Evolutionary conservation across 208 protist genomes (phyloP), one percentile per base, ranked within the genome.

Genomic region (Polymyxa betae): DNA sequence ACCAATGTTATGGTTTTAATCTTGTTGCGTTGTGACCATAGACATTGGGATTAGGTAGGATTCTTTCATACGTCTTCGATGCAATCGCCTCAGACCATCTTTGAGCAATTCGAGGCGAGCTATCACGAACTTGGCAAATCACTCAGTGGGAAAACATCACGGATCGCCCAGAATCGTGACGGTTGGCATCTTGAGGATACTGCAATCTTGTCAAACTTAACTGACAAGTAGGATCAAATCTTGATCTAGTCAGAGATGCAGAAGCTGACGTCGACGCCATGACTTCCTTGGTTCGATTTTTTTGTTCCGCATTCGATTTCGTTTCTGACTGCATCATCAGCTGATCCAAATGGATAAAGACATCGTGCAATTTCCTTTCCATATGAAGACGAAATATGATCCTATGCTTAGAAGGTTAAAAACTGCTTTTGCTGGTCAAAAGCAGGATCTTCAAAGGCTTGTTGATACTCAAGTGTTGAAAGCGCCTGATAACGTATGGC

Each of bases 381-480:
- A 82, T 43, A 35, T 82, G 72, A 82, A 82, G n/a, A 82, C 72
- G 72, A 82, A 82, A 82, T 82, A 82, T 43, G 72, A 82, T n/a
- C 72, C 72, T 20, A 35, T 82, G 72, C 35, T 82, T 40, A 5
- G 72, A 20, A 5, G 72, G 40, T 82, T 82, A n/a, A 82, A 82
- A 35, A n/a, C 72, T 12, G 72, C 72, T 20, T 82, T 82, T 82
- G 40, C 5, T 43, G 72, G 72, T 5, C 72, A 82, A 43, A 35
- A 82, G 35, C 72, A 82, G 40, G 72, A 82, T 43, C n/a, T 82
- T 5, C 10, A 82, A 20, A 82, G 72, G 72, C 12, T 82, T 40
- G 35, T 43, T 82, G 5, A 5, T 66, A 32, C 54, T 16, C 54
- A 66, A 29, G 20, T 16, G 20, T 29, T 32, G 16, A 16, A 29